These are phyloP conservation scores for Boechera retrofracta DNA, from an alignment of 345 rosid species.

Conservation along the genomic window DNA sequence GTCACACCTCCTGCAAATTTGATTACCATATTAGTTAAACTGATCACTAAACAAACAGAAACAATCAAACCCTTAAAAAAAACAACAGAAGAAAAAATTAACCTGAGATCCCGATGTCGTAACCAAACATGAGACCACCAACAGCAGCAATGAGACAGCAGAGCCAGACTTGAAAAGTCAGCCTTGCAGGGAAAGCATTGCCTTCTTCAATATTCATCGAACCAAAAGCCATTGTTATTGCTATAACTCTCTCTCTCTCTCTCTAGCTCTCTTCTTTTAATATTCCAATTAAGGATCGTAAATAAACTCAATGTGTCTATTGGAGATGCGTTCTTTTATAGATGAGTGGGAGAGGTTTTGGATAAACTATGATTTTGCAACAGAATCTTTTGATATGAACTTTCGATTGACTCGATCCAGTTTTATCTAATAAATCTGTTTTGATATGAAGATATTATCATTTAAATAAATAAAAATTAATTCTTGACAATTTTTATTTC, in stretches of 20 bases:
- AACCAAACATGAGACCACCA: constrained; percentile 78
- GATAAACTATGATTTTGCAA: constrained; percentile 1
- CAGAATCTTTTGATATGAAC: background rate
- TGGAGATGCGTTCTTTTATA: constrained; percentile 21
- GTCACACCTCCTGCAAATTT: constrained; percentile 70
- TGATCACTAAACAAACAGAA: background rate
- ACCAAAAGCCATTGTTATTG: constrained; percentile 22
- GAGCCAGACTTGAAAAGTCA: constrained; percentile 46
- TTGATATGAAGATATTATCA: too few species aligned
- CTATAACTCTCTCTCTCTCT: background rate
- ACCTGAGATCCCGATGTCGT: constrained; percentile 73
- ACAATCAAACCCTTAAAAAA: background rate
- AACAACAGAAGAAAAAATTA: background rate
- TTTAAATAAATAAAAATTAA: too few species aligned
- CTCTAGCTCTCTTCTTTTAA: background rate
- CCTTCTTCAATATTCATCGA: constrained; percentile 27
- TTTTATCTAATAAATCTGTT: background rate
- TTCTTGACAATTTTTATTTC: too few species aligned
- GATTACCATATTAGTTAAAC: background rate
- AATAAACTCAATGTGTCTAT: background rate
- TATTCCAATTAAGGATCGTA: background rate
- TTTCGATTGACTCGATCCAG: background rate
- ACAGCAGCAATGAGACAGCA: constrained; percentile 65
- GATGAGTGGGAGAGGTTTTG: background rate
- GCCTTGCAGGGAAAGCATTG: constrained; percentile 28